Percentiles rank a stretch among this genome's conserved stretches.
These are phyloP conservation scores for Adenanthera pavonina DNA, from an alignment of 306 rosid species.

Conservation along the genomic window DNA sequence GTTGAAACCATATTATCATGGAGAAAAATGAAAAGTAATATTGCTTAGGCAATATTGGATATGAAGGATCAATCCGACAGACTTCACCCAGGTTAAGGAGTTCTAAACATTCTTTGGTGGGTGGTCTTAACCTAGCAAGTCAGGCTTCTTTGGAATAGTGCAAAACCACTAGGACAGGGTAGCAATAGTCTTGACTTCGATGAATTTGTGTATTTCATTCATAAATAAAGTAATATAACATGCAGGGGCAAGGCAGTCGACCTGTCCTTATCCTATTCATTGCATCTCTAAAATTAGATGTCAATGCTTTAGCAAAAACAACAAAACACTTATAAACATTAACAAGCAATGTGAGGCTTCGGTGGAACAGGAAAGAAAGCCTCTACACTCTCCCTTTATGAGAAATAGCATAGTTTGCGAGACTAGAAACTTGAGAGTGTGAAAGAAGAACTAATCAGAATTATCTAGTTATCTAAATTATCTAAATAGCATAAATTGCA, in stretches of 20 bases:
- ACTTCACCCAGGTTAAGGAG: slow-evolving; percentile 17
- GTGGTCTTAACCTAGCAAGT: slow-evolving; percentile 33
- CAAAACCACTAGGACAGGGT: slow-evolving; percentile 16
- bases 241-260: neutral
- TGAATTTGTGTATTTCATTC: neutral
- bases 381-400: neutral
- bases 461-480: neutral
- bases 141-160: slow-evolving; percentile 1
- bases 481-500: neutral
- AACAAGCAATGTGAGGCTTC: slow-evolving; percentile 15
- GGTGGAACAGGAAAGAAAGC: neutral
- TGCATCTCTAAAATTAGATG: neutral
- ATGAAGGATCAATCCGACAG: slow-evolving; percentile 10
- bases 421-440: slow-evolving; percentile 11
- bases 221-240: no score
- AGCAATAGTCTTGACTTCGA: slow-evolving; percentile 7
- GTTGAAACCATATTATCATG: slow-evolving; percentile 8
- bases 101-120: neutral
- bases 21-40: neutral
- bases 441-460: slow-evolving; percentile 10
- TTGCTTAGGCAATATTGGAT: slow-evolving; percentile 4
- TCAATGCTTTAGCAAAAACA: slow-evolving; percentile 16
- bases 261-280: neutral
- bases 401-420: slow-evolving; percentile 5
- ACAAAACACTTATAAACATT: slow-evolving; percentile 19